These are phyloP conservation scores for Pisolithus sp. DNA, from an alignment of 768 basidiomycete genomes.

Conservation along the genomic window DNA sequence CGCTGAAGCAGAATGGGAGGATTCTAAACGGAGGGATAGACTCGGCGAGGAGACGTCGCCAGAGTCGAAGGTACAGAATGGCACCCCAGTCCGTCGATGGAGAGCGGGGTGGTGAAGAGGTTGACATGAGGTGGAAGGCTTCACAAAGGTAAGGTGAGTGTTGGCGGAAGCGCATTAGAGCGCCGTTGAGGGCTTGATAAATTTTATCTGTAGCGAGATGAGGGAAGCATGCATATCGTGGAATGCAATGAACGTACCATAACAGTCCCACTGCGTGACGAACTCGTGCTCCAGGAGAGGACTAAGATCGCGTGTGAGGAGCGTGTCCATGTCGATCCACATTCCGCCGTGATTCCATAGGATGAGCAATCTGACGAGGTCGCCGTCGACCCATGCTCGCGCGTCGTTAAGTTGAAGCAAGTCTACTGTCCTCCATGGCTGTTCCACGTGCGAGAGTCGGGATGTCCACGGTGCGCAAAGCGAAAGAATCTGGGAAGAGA, in stretches of 20 bases:
- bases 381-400: slow-evolving; percentile 93
- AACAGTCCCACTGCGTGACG: slow-evolving; percentile 98
- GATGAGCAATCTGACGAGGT: slow-evolving; percentile 80
- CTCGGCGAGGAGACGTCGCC: slow-evolving; percentile 71
- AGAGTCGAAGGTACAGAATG: slow-evolving; percentile 83
- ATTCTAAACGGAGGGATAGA: slow-evolving; percentile 83
- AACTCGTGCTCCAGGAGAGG: slow-evolving; percentile 92
- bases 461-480: slow-evolving; percentile 63
- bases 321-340: slow-evolving; percentile 97
- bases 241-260: slow-evolving; percentile 47
- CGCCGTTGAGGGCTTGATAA: slow-evolving; percentile 82
- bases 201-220: slow-evolving; percentile 46
- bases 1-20: slow-evolving; percentile 92
- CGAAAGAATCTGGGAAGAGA: slow-evolving; percentile 65
- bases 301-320: slow-evolving; percentile 79
- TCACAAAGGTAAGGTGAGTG: slow-evolving; percentile 96
- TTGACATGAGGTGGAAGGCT: slow-evolving; percentile 86
- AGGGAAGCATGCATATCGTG: background rate
- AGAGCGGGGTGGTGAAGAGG: slow-evolving; percentile 63
- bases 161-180: slow-evolving; percentile 85
- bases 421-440: slow-evolving; percentile 54
- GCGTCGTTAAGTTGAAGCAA: slow-evolving; percentile 60
- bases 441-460: slow-evolving; percentile 66
- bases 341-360: slow-evolving; percentile 88
- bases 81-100: slow-evolving; percentile 94